phyloP scores from a whole-genome alignment of 2,329 filamentous ascomycete species.

The Endoconidiophora polonica region DNA sequence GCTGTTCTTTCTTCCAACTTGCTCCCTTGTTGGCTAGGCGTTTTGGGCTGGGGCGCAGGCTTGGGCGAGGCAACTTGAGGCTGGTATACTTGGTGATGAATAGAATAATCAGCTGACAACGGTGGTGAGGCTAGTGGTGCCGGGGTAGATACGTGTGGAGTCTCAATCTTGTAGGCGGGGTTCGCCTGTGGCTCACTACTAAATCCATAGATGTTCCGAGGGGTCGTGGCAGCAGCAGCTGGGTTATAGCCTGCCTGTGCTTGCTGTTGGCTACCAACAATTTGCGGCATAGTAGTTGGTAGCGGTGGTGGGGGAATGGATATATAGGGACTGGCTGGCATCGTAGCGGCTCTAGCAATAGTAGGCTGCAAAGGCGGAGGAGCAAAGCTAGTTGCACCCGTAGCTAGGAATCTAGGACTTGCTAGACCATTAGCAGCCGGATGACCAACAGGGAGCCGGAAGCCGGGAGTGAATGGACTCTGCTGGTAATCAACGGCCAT shows the following conservation, averaged over 20 bases:
- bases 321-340: conserved; percentile 20
- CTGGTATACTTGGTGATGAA: conserved; percentile 40
- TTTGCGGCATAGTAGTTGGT: conserved; percentile 18
- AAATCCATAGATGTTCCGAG: background rate
- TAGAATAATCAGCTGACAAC: conserved; percentile 29
- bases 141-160: conserved; percentile 14
- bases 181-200: conserved; percentile 4
- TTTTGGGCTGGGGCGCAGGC: background rate
- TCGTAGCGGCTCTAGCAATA: conserved; percentile 31
- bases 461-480: conserved; percentile 35
- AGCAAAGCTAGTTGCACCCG: conserved; percentile 23
- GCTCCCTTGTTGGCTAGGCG: conserved; percentile 11
- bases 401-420: conserved; percentile 26
- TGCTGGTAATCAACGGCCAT: conserved; percentile 39
- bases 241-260: conserved; percentile 11
- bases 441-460: conserved; percentile 29
- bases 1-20: conserved; percentile 49
- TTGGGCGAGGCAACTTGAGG: background rate
- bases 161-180: background rate
- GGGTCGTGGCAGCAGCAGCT: conserved; percentile 16
- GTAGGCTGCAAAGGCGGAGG: conserved; percentile 24
- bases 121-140: conserved; percentile 17
- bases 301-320: conserved; percentile 23
- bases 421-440: conserved; percentile 26
- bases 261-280: conserved; percentile 12